Base-by-base conservation (phyloP, 768 basidiomycete species). In the Hypholoma sublateritium region DNA sequence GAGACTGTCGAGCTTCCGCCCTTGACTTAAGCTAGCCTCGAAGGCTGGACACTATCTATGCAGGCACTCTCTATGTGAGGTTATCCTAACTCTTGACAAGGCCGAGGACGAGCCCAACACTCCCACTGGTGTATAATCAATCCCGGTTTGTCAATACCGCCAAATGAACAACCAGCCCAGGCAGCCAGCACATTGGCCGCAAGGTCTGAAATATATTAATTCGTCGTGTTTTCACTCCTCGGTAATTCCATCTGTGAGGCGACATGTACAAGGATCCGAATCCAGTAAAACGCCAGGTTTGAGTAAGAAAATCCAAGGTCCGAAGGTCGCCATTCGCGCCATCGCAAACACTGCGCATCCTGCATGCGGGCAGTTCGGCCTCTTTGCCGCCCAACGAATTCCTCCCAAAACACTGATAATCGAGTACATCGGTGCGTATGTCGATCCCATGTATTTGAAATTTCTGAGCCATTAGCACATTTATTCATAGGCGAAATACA, bases 311-410 rank as follows among this genome's bases (percentile, higher is more conserved):
- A 17, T 32, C 32, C 61, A 55, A 49, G 65, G 64, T 61, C 39
- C 66, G 17, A 70, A 71, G 43, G 81, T 88, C 28, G 67, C 74
- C 50, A 89, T 95, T 64, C 84, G 80, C 63, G 65, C 50, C 2
- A 87, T 94, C 59, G 63, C 77, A 39, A 75, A 74, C 36, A 55
- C 76, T 12, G 71, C 71, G 28, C 93, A 96, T 73, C 95, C 95
- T 39, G 89, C 91, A 42, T 67, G 67, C 56, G 91, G 91, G 1
- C 94, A 95, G 68, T 73, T 70, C 59, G 95, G 95, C 3, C 76
- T 98, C 34, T 95, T 95, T 71, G 88, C 93, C 21, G 73, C 78
- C 19, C 86, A 81, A 57, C 88, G 85, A 70, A 88, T 95, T 17
- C 77, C 80, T 2, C 77, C 84, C 3, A 80, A 78, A 43, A 80